phyloP scores from a whole-genome alignment of 2,329 filamentous ascomycete genomes.

The Aspergillus sp. region DNA sequence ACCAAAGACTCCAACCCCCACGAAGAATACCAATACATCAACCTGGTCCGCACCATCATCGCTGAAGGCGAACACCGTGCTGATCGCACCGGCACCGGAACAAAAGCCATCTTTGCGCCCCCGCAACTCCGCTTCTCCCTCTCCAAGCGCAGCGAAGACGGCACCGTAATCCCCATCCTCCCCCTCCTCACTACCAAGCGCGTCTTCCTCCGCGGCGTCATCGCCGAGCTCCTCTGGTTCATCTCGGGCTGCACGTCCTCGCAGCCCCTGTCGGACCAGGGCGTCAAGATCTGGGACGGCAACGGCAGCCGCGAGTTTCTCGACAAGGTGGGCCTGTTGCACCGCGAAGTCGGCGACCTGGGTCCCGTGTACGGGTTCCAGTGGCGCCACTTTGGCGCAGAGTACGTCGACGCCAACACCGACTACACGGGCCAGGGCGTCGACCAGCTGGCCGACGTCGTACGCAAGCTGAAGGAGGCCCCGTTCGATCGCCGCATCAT shows the following conservation, averaged over 20 bases:
- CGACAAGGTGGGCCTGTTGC: slow-evolving; percentile 74
- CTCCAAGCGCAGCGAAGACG: slow-evolving; percentile 51
- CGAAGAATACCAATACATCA: slow-evolving; percentile 92
- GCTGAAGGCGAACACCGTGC: slow-evolving; percentile 80
- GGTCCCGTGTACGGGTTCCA: slow-evolving; percentile 98
- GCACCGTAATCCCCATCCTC: slow-evolving; percentile 60
- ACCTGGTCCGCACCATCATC: slow-evolving; percentile 83
- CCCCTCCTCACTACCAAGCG: slow-evolving; percentile 97
- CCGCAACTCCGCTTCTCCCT: slow-evolving; percentile 83
- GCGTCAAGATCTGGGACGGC: slow-evolving; percentile 97
- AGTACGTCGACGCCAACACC: slow-evolving; percentile 73
- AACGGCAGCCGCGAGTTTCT: slow-evolving; percentile 91
- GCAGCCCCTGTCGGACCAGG: slow-evolving; percentile 68
- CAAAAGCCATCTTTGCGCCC: slow-evolving; percentile 83
- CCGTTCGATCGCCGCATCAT: slow-evolving; percentile 91
- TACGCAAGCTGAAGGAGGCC: slow-evolving; percentile 76
- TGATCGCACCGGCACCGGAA: slow-evolving; percentile 92
- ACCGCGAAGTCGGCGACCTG: slow-evolving; percentile 83
- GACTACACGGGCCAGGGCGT: slow-evolving; percentile 89
- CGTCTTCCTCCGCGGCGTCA: slow-evolving; percentile 85
- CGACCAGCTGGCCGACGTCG: slow-evolving; percentile 88
- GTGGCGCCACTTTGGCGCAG: slow-evolving; percentile 96
- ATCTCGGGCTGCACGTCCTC: slow-evolving; percentile 81
- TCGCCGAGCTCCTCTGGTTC: slow-evolving; percentile 96
- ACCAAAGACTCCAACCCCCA: slow-evolving; percentile 46